These are phyloP conservation scores for Coemansia sp. DNA, from an alignment of 192 early-diverging fungal genomes.

Conservation along the genomic window DNA sequence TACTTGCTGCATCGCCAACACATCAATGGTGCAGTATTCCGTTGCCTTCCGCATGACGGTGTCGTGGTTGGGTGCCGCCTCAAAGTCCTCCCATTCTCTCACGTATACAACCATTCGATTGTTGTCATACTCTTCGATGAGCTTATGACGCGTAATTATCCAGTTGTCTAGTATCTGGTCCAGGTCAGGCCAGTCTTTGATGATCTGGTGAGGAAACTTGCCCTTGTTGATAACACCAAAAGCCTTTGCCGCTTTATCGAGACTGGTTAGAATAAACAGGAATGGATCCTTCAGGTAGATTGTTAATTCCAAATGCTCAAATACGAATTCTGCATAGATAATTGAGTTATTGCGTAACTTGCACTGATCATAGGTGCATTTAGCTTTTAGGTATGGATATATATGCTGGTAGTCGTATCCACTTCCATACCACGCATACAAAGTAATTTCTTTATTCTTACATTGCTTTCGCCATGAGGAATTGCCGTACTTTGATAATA, in stretches of 20 bases:
- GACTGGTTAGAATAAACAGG: background rate
- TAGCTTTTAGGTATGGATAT: constrained; percentile 1
- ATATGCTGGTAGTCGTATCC: constrained; percentile 5
- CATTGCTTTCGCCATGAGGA: background rate
- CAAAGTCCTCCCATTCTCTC: background rate
- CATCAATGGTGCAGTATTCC: background rate
- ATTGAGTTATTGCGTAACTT: constrained; percentile 1
- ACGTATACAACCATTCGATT: background rate
- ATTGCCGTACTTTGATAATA: too few relatives aligned
- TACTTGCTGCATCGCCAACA: background rate
- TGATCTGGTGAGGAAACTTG: background rate
- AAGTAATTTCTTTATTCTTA: background rate
- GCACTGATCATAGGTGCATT: background rate
- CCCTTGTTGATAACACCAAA: constrained; percentile 1
- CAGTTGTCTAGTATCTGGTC: background rate
- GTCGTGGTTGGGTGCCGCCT: background rate
- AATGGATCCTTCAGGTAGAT: background rate
- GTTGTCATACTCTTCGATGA: background rate
- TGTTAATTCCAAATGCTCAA: background rate
- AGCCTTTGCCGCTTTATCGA: background rate
- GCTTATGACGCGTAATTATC: background rate
- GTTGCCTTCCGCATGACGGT: background rate
- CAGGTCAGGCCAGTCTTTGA: background rate
- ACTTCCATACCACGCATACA: constrained; percentile 1
- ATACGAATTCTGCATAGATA: background rate